Conservation (phyloP, 208 protist genomes). For the Wallacemonas rigidus region DNA sequence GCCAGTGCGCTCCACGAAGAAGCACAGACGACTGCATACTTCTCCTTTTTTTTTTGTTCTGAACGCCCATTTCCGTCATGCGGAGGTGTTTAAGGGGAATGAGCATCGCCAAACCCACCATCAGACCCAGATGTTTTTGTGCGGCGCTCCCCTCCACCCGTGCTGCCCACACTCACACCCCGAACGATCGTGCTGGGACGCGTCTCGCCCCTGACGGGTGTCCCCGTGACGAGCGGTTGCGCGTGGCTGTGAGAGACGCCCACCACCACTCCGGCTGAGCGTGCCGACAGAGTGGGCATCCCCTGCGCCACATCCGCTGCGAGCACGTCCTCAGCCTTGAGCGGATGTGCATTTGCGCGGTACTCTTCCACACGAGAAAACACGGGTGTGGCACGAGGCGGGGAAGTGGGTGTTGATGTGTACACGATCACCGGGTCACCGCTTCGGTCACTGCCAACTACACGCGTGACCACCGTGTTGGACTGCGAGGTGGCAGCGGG, state of each 20-base stretch:
- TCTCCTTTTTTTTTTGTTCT: too few species aligned
- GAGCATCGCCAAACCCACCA: too few species aligned
- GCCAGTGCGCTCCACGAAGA: too few species aligned
- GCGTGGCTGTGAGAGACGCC: background rate
- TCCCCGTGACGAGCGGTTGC: background rate
- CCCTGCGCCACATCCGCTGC: slow-evolving; percentile 3
- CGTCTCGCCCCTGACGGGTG: background rate
- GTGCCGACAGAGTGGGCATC: background rate
- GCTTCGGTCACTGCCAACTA: background rate
- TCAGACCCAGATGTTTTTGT: too few species aligned
- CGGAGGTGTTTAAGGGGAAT: too few species aligned
- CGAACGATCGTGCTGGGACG: background rate
- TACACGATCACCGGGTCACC: background rate
- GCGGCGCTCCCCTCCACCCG: background rate
- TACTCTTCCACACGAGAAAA: slow-evolving; percentile 9
- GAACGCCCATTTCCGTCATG: too few species aligned
- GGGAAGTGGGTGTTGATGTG: background rate
- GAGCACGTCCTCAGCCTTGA: background rate
- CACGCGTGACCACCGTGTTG: background rate
- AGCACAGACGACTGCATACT: too few species aligned
- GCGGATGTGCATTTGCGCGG: background rate
- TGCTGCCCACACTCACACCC: background rate
- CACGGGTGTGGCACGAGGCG: background rate
- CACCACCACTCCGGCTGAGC: background rate
- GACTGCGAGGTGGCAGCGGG: too few species aligned